Conservation (phyloP, 306 rosid species). For the Leucaena leucocephala region DNA sequence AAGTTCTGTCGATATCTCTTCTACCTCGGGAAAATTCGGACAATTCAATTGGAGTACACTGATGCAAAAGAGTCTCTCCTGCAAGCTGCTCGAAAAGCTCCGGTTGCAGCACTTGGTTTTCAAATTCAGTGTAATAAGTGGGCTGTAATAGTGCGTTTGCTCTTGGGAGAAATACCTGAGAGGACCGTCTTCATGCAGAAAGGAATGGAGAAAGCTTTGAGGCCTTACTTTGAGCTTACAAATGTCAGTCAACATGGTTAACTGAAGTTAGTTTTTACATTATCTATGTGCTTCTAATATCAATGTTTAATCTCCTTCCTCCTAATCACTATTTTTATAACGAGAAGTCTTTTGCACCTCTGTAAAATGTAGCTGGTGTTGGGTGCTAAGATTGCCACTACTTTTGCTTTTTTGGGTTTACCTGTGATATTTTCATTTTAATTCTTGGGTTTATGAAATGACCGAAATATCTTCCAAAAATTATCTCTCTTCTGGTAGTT, state of each 20-base stretch:
- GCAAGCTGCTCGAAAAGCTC: constrained; percentile 98
- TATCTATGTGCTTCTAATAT: constrained; percentile 4
- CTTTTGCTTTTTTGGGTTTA: not conserved
- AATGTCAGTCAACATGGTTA: constrained; percentile 65
- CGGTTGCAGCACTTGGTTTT: constrained; percentile 93
- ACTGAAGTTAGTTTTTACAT: constrained; percentile 19
- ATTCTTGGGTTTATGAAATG: not conserved
- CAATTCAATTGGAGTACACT: constrained; percentile 95
- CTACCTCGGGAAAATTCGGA: constrained; percentile 96
- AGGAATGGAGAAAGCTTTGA: constrained; percentile 90
- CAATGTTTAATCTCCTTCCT: not conserved
- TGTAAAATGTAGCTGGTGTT: not conserved
- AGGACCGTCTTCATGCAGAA: constrained; percentile 96
- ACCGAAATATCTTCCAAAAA: not conserved
- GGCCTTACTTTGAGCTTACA: constrained; percentile 98
- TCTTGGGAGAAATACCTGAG: constrained; percentile 98
- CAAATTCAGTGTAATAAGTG: constrained; percentile 98
- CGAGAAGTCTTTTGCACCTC: not conserved
- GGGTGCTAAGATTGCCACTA: not conserved
- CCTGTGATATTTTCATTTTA: not conserved
- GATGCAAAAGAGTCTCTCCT: constrained; percentile 97
- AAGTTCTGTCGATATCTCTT: constrained; percentile 96
- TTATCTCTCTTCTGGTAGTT: not conserved
- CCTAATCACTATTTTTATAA: not conserved
- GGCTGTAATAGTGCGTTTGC: constrained; percentile 92